phyloP scores from a whole-genome alignment of 345 rosid species.

The Abelmoschus esculentus region DNA sequence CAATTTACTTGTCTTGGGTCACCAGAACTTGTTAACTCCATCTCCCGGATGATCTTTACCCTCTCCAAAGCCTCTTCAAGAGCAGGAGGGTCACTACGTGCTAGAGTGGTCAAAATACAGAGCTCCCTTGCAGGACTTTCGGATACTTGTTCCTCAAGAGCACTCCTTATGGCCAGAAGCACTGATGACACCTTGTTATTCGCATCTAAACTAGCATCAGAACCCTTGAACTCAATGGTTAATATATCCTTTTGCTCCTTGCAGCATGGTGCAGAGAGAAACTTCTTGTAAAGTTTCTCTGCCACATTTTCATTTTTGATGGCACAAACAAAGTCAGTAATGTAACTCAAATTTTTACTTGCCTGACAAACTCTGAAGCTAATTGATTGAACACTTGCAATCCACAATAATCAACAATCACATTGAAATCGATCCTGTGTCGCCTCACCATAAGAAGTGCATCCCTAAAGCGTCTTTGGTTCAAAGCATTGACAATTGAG shows the following conservation, averaged over 20 bases:
- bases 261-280: constrained; percentile 33
- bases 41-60: constrained; percentile 77
- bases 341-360: constrained; percentile 71
- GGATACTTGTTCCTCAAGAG: constrained; percentile 64
- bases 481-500: constrained; percentile 67
- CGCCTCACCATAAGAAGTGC: constrained; percentile 89
- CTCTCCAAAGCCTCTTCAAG: constrained; percentile 82
- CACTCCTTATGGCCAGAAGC: constrained; percentile 71
- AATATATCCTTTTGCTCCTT: constrained; percentile 35
- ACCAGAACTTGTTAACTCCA: constrained; percentile 60
- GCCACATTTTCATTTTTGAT: constrained; percentile 68
- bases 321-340: constrained; percentile 90
- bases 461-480: constrained; percentile 60
- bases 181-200: constrained; percentile 69
- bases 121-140: constrained; percentile 92
- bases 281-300: constrained; percentile 55
- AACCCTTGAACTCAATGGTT: constrained; percentile 23
- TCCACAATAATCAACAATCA: constrained; percentile 73
- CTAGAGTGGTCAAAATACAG: constrained; percentile 88
- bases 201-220: constrained; percentile 21
- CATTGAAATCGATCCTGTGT: constrained; percentile 87
- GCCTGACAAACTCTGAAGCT: constrained; percentile 76
- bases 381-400: constrained; percentile 68
- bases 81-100: constrained; percentile 87
- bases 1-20: constrained; percentile 42